These are phyloP conservation scores for Fusarium albidum DNA, from an alignment of 2,329 filamentous ascomycete species.

Conservation along the genomic window DNA sequence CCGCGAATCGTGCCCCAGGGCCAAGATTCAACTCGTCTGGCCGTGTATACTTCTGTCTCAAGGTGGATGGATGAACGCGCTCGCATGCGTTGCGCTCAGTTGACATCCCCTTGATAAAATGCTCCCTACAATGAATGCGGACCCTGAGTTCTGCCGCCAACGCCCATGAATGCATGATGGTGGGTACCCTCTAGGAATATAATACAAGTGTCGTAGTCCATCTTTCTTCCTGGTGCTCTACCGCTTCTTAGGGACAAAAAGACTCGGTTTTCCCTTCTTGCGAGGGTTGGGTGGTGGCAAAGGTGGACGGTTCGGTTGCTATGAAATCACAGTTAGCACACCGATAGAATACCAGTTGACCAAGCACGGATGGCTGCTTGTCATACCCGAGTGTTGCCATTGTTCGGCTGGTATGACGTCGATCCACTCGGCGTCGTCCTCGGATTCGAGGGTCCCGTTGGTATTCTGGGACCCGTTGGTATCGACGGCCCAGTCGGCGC, in stretches of 20 bases:
- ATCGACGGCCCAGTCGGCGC: conserved; percentile 22
- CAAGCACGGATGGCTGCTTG: background rate
- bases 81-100: background rate
- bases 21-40: background rate
- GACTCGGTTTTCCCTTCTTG: conserved; percentile 53
- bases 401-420: conserved; percentile 23
- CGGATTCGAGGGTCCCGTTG: conserved; percentile 15
- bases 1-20: background rate
- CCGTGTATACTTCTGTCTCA: background rate
- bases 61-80: background rate
- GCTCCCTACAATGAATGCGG: conserved; percentile 4
- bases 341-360: background rate
- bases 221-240: conserved; percentile 16
- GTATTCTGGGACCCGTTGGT: conserved; percentile 8
- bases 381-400: conserved; percentile 35
- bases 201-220: conserved; percentile 9
- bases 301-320: conserved; percentile 26
- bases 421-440: conserved; percentile 35
- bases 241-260: conserved; percentile 54
- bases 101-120: conserved; percentile 7
- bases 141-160: conserved; percentile 19
- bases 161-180: conserved; percentile 31
- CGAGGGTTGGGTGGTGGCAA: conserved; percentile 41
- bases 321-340: conserved; percentile 29
- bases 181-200: conserved; percentile 18